Evolutionary conservation across 257 asterid genomes (phyloP).

Genomic region (Rhazya stricta): DNA sequence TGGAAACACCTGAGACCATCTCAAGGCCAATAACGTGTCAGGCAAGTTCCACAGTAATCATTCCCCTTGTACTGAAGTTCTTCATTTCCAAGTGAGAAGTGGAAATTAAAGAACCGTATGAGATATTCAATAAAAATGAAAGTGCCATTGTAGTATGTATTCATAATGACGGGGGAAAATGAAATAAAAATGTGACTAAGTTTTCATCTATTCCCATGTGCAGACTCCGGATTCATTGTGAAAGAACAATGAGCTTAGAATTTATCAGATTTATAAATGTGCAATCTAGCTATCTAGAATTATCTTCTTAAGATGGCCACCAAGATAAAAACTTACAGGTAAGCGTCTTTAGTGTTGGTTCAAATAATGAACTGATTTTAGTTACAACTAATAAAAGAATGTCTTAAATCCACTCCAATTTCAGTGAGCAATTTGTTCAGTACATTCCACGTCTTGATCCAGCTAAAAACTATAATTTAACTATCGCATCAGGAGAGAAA

Average conservation of each 20-base stretch:
- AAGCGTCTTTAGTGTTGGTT: background rate
- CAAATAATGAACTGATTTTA: background rate
- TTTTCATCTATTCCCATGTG: background rate
- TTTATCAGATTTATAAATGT: background rate
- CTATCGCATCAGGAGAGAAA: background rate
- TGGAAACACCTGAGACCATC: background rate
- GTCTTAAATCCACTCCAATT: background rate
- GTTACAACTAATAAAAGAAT: background rate
- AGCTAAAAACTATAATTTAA: background rate
- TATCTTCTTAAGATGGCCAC: background rate
- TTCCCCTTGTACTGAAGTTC: background rate
- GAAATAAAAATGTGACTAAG: too few species aligned
- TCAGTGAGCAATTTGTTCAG: background rate
- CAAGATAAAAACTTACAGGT: background rate
- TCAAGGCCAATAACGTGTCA: background rate
- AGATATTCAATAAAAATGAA: background rate
- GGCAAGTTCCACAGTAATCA: background rate
- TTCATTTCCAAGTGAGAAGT: background rate
- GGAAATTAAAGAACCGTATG: background rate
- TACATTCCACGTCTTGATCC: background rate
- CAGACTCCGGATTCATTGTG: background rate
- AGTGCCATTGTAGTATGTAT: background rate
- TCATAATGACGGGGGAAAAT: background rate
- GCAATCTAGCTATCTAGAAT: background rate
- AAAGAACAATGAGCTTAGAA: background rate